Evolutionary conservation across 164 flowering plant species (phyloP).

Genomic region (Nymphaea thermarum): DNA sequence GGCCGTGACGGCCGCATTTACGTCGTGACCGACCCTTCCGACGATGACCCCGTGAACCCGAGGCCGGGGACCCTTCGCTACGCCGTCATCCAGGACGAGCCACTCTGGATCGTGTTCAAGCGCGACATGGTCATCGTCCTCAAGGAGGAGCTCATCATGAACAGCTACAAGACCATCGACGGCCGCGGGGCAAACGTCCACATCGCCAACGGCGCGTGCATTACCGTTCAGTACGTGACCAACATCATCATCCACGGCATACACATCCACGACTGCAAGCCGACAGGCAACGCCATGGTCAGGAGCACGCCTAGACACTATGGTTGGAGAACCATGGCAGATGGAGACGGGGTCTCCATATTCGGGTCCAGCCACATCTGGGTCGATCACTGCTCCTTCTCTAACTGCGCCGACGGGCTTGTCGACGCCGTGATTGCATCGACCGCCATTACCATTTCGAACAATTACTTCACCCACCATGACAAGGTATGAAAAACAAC

Average conservation of each 20-base stretch:
- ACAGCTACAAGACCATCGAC: conserved; percentile 44
- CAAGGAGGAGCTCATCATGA: conserved; percentile 67
- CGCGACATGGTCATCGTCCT: conserved; percentile 65
- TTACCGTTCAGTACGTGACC: conserved; percentile 57
- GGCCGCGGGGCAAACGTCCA: conserved; percentile 7
- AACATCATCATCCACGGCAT: conserved; percentile 66
- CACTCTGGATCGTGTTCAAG: conserved; percentile 74
- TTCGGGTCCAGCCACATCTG: conserved; percentile 66
- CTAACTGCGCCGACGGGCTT: conserved; percentile 67
- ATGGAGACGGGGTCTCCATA: conserved; percentile 40
- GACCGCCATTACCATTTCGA: conserved; percentile 71
- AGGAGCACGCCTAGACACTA: conserved; percentile 4
- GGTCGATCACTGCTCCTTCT: conserved; percentile 65
- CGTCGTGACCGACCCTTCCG: conserved; percentile 47
- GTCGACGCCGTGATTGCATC: conserved; percentile 68
- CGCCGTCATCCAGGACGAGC: conserved; percentile 65
- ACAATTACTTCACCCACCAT: conserved; percentile 73
- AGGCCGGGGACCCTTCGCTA: conserved; percentile 65
- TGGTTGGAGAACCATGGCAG: conserved; percentile 2
- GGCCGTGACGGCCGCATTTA: conserved; percentile 63
- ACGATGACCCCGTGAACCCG: conserved; percentile 56
- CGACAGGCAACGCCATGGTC: conserved; percentile 1
- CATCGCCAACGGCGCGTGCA: conserved; percentile 60
- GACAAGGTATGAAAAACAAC: conserved; percentile 34
- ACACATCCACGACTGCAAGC: conserved; percentile 55